Percentiles rank a stretch among this genome's conserved stretches.
phyloP scores from a whole-genome alignment of 1,284 basidiomycete species.

The Ganoderma lucidum region DNA sequence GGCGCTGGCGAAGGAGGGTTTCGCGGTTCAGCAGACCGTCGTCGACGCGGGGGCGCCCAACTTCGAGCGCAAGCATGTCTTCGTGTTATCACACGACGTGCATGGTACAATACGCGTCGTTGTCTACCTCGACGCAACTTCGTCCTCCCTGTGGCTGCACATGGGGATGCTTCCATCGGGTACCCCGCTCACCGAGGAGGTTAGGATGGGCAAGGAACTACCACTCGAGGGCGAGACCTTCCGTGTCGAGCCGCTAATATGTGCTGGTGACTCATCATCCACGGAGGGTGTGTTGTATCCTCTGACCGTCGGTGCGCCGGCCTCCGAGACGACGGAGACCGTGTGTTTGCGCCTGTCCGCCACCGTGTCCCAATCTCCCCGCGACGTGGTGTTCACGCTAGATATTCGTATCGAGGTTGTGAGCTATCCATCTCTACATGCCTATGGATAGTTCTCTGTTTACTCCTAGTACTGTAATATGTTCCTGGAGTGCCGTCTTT shows the following conservation, averaged over 20 bases:
- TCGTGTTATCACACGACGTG: neutral
- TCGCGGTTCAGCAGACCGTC: neutral
- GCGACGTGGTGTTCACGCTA: neutral
- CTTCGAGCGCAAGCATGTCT: neutral
- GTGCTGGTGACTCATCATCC: neutral
- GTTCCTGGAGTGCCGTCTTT: too few relatives aligned
- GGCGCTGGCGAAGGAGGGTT: neutral
- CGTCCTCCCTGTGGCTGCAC: neutral
- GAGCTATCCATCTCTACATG: neutral
- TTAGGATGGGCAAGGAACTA: neutral
- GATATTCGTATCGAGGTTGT: neutral
- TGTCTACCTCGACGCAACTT: neutral
- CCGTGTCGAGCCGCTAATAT: neutral
- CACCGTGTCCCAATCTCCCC: neutral
- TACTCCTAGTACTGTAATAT: too few relatives aligned
- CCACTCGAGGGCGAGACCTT: neutral
- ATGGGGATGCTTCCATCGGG: neutral
- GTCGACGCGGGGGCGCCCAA: neutral
- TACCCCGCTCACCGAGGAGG: neutral
- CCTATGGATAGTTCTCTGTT: neutral
- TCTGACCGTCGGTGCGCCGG: neutral
- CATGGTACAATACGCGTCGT: neutral
- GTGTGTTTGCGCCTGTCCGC: neutral
- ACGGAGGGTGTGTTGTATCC: neutral
- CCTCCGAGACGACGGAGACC: neutral